Evolutionary conservation across 2,329 filamentous ascomycete species (phyloP).

Genomic region (Pyricularia pennisetigena): DNA sequence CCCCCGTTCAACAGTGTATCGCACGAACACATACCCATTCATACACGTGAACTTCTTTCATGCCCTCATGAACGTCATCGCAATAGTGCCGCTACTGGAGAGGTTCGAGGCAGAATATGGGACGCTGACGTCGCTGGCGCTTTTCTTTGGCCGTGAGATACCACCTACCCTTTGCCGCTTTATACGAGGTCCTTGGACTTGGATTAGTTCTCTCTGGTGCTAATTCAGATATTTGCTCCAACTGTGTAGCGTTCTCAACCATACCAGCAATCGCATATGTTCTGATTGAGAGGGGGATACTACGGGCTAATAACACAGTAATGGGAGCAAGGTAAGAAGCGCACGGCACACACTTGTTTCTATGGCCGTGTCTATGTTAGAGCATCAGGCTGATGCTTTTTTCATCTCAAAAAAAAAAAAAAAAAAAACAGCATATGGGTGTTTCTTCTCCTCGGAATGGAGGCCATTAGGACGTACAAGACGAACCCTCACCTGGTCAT

Average conservation of each 20-base stretch:
- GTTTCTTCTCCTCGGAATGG: constrained; percentile 75
- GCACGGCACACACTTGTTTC: background rate
- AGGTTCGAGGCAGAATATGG: constrained; percentile 90
- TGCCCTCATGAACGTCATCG: constrained; percentile 66
- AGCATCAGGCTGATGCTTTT: background rate
- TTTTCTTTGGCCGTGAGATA: constrained; percentile 81
- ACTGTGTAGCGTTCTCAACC: constrained; percentile 57
- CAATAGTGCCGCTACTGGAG: constrained; percentile 80
- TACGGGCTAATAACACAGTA: constrained; percentile 62
- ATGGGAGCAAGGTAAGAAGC: constrained; percentile 69
- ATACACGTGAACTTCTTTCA: constrained; percentile 79
- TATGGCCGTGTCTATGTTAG: background rate
- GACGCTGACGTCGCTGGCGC: constrained; percentile 73
- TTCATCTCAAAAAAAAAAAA: constrained; percentile 6
- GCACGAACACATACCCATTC: constrained; percentile 84
- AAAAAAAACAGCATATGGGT: constrained; percentile 67
- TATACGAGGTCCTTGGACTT: background rate
- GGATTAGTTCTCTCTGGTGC: background rate
- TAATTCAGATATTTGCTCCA: background rate
- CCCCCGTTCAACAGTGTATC: constrained; percentile 57
- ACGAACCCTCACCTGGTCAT: constrained; percentile 68
- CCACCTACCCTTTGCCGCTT: background rate
- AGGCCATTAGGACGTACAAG: constrained; percentile 78
- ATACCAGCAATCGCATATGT: constrained; percentile 78
- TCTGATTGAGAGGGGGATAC: constrained; percentile 62